Conservation (phyloP, 2,329 filamentous ascomycete genomes). For the Fusarium chlamydosporum region DNA sequence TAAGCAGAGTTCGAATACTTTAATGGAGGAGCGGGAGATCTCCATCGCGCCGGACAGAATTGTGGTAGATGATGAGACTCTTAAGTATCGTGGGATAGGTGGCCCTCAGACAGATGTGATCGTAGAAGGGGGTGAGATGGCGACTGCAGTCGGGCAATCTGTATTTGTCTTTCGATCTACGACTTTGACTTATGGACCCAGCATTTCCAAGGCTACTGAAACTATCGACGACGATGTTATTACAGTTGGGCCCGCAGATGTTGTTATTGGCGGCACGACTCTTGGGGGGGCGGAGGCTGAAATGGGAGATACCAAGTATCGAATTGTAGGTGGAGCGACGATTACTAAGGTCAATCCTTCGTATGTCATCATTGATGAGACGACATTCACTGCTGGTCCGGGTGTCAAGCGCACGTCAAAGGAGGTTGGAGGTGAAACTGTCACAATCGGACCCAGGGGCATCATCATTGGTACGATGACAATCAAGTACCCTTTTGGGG, state of each 20-base stretch:
- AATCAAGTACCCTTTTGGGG: conserved; percentile 62
- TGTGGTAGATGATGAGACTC: conserved; percentile 55
- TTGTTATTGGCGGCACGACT: conserved; percentile 59
- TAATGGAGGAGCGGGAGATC: conserved; percentile 54
- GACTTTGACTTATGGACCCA: conserved; percentile 62
- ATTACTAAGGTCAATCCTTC: conserved; percentile 65
- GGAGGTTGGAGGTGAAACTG: conserved; percentile 63
- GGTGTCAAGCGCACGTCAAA: conserved; percentile 60
- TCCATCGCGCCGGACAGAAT: conserved; percentile 56
- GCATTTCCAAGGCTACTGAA: conserved; percentile 53
- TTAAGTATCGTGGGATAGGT: conserved; percentile 54
- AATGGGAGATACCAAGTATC: conserved; percentile 57
- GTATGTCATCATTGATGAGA: conserved; percentile 64
- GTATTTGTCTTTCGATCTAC: conserved; percentile 59
- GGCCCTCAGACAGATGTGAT: conserved; percentile 60
- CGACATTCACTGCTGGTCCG: conserved; percentile 66
- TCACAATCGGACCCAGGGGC: conserved; percentile 67
- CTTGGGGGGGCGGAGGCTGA: conserved; percentile 60
- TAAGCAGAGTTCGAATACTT: conserved; percentile 54
- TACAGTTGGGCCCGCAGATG: conserved; percentile 63
- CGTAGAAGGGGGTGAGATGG: conserved; percentile 64
- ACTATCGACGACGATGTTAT: conserved; percentile 67
- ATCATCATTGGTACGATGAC: conserved; percentile 64
- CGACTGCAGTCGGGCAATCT: conserved; percentile 60
- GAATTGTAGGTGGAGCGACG: conserved; percentile 67